A percentile compares a stretch with the other conserved stretches of the same genome.
Conservation (phyloP, 2,329 filamentous ascomycete genomes). For the Pyrenophora tritici-repentis region DNA sequence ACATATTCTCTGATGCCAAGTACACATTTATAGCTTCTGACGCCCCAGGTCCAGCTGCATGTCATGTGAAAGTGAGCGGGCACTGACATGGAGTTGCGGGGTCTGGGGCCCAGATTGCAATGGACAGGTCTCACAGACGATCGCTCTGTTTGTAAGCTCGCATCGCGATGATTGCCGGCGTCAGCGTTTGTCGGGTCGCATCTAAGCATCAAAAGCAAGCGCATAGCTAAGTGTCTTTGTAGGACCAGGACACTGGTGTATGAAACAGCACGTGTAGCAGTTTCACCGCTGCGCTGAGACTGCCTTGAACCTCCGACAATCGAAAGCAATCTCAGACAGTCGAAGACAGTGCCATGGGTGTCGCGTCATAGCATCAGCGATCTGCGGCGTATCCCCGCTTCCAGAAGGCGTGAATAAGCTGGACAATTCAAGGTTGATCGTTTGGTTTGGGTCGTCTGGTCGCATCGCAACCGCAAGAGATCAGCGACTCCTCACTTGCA, state of each 20-base stretch:
- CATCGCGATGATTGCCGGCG: not conserved
- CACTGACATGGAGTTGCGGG: not conserved
- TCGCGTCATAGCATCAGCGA: constrained; percentile 1
- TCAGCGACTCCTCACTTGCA: constrained; percentile 16
- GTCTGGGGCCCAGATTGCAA: not conserved
- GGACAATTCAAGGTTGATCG: constrained; percentile 7
- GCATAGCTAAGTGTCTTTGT: constrained; percentile 9
- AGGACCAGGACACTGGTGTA: constrained; percentile 3
- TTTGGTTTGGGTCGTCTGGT: constrained; percentile 2
- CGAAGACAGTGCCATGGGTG: constrained; percentile 1
- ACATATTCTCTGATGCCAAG: not conserved
- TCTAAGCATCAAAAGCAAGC: constrained; percentile 6
- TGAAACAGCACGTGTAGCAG: constrained; percentile 16
- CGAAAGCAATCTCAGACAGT: constrained; percentile 7
- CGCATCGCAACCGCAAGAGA: constrained; percentile 1
- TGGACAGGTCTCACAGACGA: constrained; percentile 1
- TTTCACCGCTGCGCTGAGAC: constrained; percentile 11
- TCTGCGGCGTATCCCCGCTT: constrained; percentile 4
- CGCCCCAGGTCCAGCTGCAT: too few species aligned
- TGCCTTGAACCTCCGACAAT: not conserved
- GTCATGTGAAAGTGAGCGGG: not conserved
- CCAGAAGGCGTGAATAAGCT: constrained; percentile 16
- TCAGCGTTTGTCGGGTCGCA: constrained; percentile 8
- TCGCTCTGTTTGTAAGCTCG: not conserved
- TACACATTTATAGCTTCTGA: too few species aligned